These are phyloP conservation scores for Colletotrichum australisinense DNA, from an alignment of 2,329 filamentous ascomycete species.

Conservation along the genomic window DNA sequence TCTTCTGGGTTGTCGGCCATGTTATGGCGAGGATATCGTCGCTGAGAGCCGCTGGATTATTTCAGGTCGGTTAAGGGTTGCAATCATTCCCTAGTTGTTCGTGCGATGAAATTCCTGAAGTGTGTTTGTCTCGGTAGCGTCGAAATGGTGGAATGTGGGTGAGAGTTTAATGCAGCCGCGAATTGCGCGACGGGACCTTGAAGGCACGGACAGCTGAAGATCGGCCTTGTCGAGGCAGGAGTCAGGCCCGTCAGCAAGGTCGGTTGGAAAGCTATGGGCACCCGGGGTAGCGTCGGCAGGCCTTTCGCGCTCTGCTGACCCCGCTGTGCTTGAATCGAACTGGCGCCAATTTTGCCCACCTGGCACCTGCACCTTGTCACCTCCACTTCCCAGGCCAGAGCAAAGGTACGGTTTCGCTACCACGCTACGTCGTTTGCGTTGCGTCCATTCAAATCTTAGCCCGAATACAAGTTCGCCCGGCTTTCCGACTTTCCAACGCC, in stretches of 20 bases:
- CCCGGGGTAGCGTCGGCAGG: slow-evolving; percentile 14
- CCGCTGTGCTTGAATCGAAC: slow-evolving; percentile 1
- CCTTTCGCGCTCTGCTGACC: slow-evolving; percentile 2
- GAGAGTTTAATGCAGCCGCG: neutral
- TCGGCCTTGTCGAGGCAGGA: neutral
- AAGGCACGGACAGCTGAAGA: neutral
- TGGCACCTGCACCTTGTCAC: slow-evolving; percentile 17
- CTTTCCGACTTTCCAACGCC: slow-evolving; percentile 6
- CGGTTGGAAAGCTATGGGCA: neutral
- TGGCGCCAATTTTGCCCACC: slow-evolving; percentile 11
- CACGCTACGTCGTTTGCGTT: slow-evolving; percentile 19
- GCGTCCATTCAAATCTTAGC: slow-evolving; percentile 22
- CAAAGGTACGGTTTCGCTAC: neutral
- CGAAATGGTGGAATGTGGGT: neutral
- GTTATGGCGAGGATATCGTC: neutral
- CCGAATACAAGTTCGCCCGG: slow-evolving; percentile 2
- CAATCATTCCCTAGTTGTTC: neutral
- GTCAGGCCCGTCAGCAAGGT: neutral
- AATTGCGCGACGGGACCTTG: neutral
- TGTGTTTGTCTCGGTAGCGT: neutral
- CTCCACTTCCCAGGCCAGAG: slow-evolving; percentile 19
- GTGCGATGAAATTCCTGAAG: neutral
- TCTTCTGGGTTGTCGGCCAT: slow-evolving; percentile 69
- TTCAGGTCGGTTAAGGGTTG: neutral
- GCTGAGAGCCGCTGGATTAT: neutral